A percentile compares a stretch with the other conserved stretches of the same genome.
Evolutionary conservation across 2,329 filamentous ascomycete genomes (phyloP).

Genomic region (Fusarium sp.): DNA sequence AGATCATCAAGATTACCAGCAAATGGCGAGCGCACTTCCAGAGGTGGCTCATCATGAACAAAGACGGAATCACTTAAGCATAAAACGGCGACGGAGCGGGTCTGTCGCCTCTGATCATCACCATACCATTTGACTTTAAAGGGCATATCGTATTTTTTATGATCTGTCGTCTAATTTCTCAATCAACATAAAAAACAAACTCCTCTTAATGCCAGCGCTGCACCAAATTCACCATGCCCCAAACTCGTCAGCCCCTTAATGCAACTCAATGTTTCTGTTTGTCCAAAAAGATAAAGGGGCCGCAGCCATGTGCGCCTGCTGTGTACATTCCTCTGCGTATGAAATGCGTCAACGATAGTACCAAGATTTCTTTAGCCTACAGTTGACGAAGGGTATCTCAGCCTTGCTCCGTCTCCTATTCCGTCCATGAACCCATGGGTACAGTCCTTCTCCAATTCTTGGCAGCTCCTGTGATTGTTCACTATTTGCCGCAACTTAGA

Average conservation of each 20-base stretch:
- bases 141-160: conserved; percentile 35
- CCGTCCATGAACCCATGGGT: conserved; percentile 34
- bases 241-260: conserved; percentile 20
- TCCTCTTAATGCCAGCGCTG: conserved; percentile 34
- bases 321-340: conserved; percentile 31
- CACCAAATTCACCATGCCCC: conserved; percentile 32
- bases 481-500: conserved; percentile 2
- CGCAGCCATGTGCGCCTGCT: conserved; percentile 34
- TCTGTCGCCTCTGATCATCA: neutral
- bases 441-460: conserved; percentile 29
- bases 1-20: conserved; percentile 27
- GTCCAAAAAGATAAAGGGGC: conserved; percentile 27
- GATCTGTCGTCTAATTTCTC: conserved; percentile 39
- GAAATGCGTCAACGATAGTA: conserved; percentile 33
- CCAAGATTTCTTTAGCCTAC: conserved; percentile 52
- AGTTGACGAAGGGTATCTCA: conserved; percentile 54
- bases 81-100: conserved; percentile 29
- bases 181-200: conserved; percentile 33
- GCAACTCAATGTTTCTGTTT: conserved; percentile 23
- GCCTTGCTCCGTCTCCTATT: conserved; percentile 40
- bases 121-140: conserved; percentile 7
- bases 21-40: conserved; percentile 33
- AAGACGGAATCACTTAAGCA: conserved; percentile 3
- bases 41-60: conserved; percentile 18
- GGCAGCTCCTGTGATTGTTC: conserved; percentile 24